Base-by-base conservation (phyloP, 331 rosid genomes). In the Quercus phellos region DNA sequence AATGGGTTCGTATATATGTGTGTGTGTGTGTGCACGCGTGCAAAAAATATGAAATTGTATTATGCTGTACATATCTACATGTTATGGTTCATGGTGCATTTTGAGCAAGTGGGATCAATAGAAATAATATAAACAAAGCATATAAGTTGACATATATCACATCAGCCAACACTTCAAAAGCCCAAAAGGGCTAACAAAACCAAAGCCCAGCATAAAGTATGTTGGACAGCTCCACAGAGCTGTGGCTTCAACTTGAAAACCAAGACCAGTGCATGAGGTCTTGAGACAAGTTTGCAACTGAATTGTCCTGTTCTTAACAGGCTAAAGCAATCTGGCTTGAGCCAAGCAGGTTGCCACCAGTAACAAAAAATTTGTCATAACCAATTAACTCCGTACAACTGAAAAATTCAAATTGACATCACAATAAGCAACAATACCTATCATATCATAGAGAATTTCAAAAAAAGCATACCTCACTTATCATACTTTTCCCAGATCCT, bases 401-500 rank as follows among this genome's bases (percentile, higher is more conserved):
- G 46, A 8, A 38, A 38, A 38, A 2, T 38, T 38, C 12, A 38
- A 38, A 38, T 38, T 38, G 46, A 38, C 46, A 38, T 38, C 46
- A 38, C 46, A 38, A 8, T 38, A 38, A 38, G 46, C 46, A 38
- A 38, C 46, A 38, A 38, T 38, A 38, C 34, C 32, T 24, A 24
- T 59, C 27, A 24, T 59, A 59, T 59, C 34, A 11, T 59, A 59
- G 16, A 22, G 32, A 59, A 22, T 24, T 59, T 59, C 66, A 82
- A 67, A 83, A 58, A 11, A 83, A 68, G 80, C 90, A 68, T 84
- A 90, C 95, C 95, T 90, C 95, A 73, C 83, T 84, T 70, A 84
- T 81, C 78, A 87, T 78, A 81, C 87, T 88, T 82, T 87, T 88
- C 82, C 83, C 90, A 74, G 90, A 83, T 85, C 89, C 89, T 61